phyloP scores from a whole-genome alignment of 2,329 filamentous ascomycete species.

The Fusarium sp. region DNA sequence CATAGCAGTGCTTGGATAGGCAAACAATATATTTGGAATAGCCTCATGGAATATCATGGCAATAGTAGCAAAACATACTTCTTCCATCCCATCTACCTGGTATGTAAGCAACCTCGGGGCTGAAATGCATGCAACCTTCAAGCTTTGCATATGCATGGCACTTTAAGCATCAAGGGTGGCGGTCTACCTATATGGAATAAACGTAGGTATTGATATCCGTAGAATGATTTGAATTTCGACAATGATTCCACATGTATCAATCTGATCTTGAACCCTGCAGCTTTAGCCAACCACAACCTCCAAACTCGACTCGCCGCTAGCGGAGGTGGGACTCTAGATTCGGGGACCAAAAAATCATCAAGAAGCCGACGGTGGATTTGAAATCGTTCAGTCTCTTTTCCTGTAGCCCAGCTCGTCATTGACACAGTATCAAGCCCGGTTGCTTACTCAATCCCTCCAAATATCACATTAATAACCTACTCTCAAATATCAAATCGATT shows the following conservation, averaged over 20 bases:
- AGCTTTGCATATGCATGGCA: neutral
- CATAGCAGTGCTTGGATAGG: neutral
- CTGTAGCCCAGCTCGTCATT: constrained; percentile 41
- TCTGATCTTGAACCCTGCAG: constrained; percentile 8
- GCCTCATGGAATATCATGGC: neutral
- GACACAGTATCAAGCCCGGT: constrained; percentile 13
- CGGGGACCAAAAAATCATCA: constrained; percentile 41
- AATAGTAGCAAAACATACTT: neutral
- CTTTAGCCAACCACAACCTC: constrained; percentile 10
- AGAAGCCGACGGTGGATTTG: constrained; percentile 42
- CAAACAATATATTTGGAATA: neutral
- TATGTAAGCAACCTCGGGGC: constrained; percentile 13
- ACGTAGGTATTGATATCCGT: too few relatives aligned
- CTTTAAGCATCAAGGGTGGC: too few relatives aligned
- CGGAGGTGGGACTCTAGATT: constrained; percentile 8
- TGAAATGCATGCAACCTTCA: neutral
- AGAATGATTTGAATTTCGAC: neutral
- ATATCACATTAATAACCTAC: constrained; percentile 16
- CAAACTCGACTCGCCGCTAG: constrained; percentile 25
- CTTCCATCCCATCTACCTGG: neutral
- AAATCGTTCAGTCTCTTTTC: constrained; percentile 37
- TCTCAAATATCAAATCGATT: constrained; percentile 15
- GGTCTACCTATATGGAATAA: too few relatives aligned
- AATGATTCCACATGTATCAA: constrained; percentile 32
- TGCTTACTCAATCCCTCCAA: constrained; percentile 45